Evolutionary conservation across 1,139 yeast genomes (phyloP), one percentile per base, ranked within the genome.

Genomic region (Debaryomyces robertsiae): DNA sequence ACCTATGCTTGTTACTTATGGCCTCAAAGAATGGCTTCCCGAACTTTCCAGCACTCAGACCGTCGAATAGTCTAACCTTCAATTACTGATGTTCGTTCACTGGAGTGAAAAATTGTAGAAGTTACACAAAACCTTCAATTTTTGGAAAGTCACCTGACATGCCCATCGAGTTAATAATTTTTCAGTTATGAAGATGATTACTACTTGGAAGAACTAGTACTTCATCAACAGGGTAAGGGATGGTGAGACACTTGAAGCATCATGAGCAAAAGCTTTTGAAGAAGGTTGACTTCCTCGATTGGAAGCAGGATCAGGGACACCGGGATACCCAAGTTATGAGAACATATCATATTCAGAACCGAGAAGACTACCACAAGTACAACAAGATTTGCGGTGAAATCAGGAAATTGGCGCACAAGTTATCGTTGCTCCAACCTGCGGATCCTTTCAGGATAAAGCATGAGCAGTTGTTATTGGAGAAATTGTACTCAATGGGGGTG

Each of bases 221-320:
- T 10, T 27, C 16, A 23, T 11, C 25, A 4, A 24, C 9, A 4
- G 11, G 9, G 4, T 3, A 14, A 38, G 65, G 41, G 19, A 91
- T 91, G 98, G 97, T 89, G 42, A 80, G 98, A 64, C 79, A 86
- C 55, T 78, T 93, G 48, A 94, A 93, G 63, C 90, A 87, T 69
- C 98, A 93, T 67, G 98, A 93, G 76, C 84, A 87, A 74, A 91
- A 90, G 69, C 80, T 93, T 59, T 79, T 93, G 57, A 91, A 88
- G 73, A 94, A 93, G 66, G 98, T 93, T 45, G 98, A 93, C 62
- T 89, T 94, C 70, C 86, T 90, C 41, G 95, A 93, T 64, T 94
- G 98, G 96, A 93, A 93, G 63, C 95, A 90, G 58, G 98, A 93
- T 62, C 84, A 84, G 45, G 91, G 94, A 28, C 98, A 94, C 61